Conservation (phyloP, 176 grass and related monocot genomes). For the Echinochloa phyllopogon region DNA sequence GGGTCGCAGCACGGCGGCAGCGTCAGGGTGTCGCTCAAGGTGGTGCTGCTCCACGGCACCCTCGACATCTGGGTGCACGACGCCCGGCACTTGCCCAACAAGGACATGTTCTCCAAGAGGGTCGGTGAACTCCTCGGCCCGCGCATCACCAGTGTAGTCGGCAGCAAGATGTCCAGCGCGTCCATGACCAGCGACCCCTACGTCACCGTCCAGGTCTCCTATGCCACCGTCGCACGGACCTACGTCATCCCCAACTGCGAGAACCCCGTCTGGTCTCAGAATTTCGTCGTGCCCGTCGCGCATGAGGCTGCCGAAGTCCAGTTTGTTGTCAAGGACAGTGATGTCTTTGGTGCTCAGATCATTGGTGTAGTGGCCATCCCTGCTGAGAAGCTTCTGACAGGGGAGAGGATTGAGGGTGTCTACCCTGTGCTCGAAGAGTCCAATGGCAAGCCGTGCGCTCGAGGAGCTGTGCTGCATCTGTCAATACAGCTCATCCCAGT, state of each 20-base stretch:
- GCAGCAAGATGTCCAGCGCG: conserved; percentile 48
- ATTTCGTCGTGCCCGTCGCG: conserved; percentile 72
- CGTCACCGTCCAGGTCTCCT: conserved; percentile 61
- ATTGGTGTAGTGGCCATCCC: conserved; percentile 68
- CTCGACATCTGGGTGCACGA: conserved; percentile 73
- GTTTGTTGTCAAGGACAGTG: conserved; percentile 85
- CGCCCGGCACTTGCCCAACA: conserved; percentile 76
- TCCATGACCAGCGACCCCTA: conserved; percentile 86
- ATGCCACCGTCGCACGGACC: conserved; percentile 61
- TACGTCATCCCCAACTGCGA: conserved; percentile 77
- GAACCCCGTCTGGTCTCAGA: conserved; percentile 84
- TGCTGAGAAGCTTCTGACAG: conserved; percentile 49
- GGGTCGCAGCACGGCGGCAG: conserved; percentile 44
- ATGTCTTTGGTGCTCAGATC: conserved; percentile 72
- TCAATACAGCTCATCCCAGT: conserved; percentile 79
- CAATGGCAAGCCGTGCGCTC: conserved; percentile 74
- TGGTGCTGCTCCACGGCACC: conserved; percentile 83
- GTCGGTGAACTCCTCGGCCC: conserved; percentile 55
- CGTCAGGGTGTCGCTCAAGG: conserved; percentile 64
- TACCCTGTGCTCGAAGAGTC: conserved; percentile 58
- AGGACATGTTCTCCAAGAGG: conserved; percentile 84
- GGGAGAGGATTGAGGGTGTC: conserved; percentile 56
- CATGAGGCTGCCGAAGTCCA: conserved; percentile 70
- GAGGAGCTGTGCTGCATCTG: conserved; percentile 51
- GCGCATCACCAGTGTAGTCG: conserved; percentile 46